Conservation (phyloP, 202 grass and related monocot genomes). For the Setaria italica region DNA sequence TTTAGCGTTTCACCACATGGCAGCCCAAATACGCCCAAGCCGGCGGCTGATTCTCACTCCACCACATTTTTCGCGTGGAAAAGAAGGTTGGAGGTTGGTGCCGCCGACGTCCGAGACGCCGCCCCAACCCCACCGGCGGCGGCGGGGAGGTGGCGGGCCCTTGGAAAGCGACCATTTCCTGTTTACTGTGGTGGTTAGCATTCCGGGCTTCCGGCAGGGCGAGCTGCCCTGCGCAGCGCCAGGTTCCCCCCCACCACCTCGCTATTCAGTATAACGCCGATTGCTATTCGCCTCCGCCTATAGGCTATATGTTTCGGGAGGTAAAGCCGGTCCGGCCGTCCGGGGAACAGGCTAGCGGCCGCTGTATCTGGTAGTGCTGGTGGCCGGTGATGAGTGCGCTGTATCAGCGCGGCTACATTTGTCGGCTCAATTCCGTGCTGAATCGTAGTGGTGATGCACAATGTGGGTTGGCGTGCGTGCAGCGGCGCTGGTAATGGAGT, state of each 20-base stretch:
- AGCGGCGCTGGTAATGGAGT: background rate
- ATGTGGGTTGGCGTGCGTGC: background rate
- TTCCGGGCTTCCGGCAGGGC: background rate
- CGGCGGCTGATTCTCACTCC: background rate
- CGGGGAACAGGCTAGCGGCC: background rate
- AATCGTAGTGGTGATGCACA: conserved; percentile 5
- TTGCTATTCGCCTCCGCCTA: background rate
- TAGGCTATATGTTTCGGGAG: background rate
- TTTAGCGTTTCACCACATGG: too few relatives aligned
- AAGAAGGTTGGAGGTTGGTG: background rate
- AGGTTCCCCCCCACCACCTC: background rate
- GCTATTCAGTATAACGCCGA: background rate
- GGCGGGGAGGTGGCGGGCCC: background rate
- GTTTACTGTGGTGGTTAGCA: background rate
- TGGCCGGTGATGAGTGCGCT: background rate
- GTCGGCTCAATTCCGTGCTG: background rate
- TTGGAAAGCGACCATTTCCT: background rate
- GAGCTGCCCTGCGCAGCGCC: background rate
- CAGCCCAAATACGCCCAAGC: background rate
- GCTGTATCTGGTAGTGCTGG: background rate
- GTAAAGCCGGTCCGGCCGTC: background rate
- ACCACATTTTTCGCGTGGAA: background rate
- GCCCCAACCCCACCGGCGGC: background rate
- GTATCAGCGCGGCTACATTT: background rate
- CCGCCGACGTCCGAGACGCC: background rate